A percentile compares a stretch with the other conserved stretches of the same genome.
phyloP scores from a whole-genome alignment of 163 green algal genomes.

The Coccomyxa subellipsoidea region DNA sequence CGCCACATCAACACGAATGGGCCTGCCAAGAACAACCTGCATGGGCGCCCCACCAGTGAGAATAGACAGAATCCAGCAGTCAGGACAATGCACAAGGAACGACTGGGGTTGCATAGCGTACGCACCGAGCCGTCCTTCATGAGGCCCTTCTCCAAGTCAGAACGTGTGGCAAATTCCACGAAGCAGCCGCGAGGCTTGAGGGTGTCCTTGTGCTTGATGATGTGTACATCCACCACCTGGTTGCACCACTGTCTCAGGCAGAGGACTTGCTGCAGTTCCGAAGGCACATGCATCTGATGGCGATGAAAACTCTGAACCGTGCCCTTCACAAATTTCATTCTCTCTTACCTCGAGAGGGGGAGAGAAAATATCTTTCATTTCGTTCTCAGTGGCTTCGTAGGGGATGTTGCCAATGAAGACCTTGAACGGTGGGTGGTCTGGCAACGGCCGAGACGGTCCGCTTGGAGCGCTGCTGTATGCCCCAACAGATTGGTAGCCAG shows the following conservation, averaged over 20 bases:
- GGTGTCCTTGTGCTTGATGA: slow-evolving; percentile 16
- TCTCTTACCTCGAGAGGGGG: not conserved
- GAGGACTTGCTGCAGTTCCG: too few relatives aligned
- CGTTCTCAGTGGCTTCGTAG: not conserved
- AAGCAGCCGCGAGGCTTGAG: slow-evolving; percentile 12
- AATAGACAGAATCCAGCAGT: not conserved
- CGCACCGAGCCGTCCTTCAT: slow-evolving; percentile 13
- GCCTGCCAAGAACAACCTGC: slow-evolving; percentile 1
- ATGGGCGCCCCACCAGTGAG: not conserved
- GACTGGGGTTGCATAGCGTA: too few relatives aligned
- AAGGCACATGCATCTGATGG: too few relatives aligned
- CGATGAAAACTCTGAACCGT: too few relatives aligned
- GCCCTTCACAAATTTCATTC: too few relatives aligned
- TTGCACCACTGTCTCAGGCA: not conserved
- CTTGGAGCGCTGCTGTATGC: not conserved
- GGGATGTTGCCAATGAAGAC: slow-evolving; percentile 15
- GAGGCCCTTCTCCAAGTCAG: slow-evolving; percentile 4
- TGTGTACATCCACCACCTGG: slow-evolving; percentile 2
- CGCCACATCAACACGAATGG: slow-evolving; percentile 1
- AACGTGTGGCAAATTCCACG: slow-evolving; percentile 15
- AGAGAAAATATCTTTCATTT: not conserved
- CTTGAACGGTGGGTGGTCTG: not conserved
- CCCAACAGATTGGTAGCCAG: not conserved
- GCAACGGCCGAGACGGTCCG: not conserved
- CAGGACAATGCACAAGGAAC: not conserved